Base-by-base conservation (phyloP, 2,329 filamentous ascomycete species). In the Aplosporella prunicola region DNA sequence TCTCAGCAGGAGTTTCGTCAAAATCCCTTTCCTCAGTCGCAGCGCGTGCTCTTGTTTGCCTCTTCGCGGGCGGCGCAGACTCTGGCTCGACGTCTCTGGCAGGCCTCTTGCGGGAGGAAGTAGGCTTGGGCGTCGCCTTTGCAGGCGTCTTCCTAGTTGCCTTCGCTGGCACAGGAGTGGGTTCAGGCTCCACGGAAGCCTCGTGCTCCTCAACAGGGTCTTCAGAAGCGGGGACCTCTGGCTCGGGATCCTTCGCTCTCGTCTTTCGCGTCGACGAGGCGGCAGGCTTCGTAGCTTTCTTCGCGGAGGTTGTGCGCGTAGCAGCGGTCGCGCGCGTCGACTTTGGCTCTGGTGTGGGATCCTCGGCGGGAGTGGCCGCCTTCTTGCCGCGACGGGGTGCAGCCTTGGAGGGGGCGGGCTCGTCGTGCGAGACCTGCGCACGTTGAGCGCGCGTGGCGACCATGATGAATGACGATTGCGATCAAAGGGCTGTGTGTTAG, bases 401-500 rank as follows among this genome's bases (percentile, higher is more conserved):
- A 11, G 32, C 16, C 20, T 35, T 30, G 18, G 35, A 16, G 16
- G 34, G 17, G 11, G 32, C 20, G 14, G 40, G 25, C 18, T 39
- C 41, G 14, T 34, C 37, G 30, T 40, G 40, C 20, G 22, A 35
- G n/a, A n/a, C n/a, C n/a, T 33, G 34, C 14, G 20, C 30, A 18
- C 41, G 37, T 15, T 42, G 37, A 3, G 40, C 37, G 32, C 43
- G 37, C 18, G 40, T 43, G 26, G 37, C 34, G 20, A 43, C 43
- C 33, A 41, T 43, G 16, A 15, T 42, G 36, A 24, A 33, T 14
- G 7, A 25, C n/a, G 14, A 15, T n/a, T n/a, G n/a, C n/a, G n/a
- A n/a, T n/a, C 8, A 26, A 24, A 17, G 22, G 24, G 9, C 20
- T 32, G 13, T 5, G 22, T 22, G 10, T 17, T 36, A 18, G 32